Conservation (phyloP, 768 basidiomycete genomes). For the Postia placenta region DNA sequence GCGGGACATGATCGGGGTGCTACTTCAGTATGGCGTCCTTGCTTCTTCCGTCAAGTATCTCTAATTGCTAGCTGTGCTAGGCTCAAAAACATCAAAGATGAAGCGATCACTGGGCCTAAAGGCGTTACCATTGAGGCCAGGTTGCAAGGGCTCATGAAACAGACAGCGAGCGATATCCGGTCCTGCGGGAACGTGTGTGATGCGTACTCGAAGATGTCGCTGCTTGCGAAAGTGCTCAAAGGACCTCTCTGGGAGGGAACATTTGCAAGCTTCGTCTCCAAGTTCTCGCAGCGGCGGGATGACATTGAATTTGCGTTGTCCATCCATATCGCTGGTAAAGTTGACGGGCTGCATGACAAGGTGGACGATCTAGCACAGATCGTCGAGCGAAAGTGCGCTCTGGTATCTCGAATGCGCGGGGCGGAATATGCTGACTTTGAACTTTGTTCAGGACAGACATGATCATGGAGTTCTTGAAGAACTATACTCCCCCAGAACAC, state of each 20-base stretch:
- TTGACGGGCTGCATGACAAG: conserved; percentile 17
- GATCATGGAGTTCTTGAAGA: conserved; percentile 30
- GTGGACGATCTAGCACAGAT: conserved; percentile 8
- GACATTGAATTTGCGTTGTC: conserved; percentile 25
- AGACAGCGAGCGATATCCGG: conserved; percentile 26
- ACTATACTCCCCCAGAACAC: conserved; percentile 34
- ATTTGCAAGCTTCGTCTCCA: conserved; percentile 14
- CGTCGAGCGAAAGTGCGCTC: background rate
- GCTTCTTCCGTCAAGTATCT: too few species aligned
- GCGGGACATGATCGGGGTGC: conserved; percentile 41
- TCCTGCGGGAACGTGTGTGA: conserved; percentile 28
- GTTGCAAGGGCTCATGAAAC: conserved; percentile 23
- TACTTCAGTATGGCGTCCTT: conserved; percentile 39
- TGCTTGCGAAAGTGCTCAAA: conserved; percentile 23
- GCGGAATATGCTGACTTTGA: background rate
- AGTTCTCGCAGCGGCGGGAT: conserved; percentile 18
- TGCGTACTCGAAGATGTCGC: conserved; percentile 25
- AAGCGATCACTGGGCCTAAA: conserved; percentile 22
- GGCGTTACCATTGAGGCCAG: conserved; percentile 29
- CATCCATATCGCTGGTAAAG: conserved; percentile 20
- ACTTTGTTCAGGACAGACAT: conserved; percentile 20
- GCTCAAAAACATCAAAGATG: conserved; percentile 25
- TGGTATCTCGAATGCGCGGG: background rate
- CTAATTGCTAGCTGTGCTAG: too few species aligned
- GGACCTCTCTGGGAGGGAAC: conserved; percentile 23